Evolutionary conservation across 2,329 filamentous ascomycete species (phyloP), one percentile per base, ranked within the genome.

Genomic region (Epichloe festucae): DNA sequence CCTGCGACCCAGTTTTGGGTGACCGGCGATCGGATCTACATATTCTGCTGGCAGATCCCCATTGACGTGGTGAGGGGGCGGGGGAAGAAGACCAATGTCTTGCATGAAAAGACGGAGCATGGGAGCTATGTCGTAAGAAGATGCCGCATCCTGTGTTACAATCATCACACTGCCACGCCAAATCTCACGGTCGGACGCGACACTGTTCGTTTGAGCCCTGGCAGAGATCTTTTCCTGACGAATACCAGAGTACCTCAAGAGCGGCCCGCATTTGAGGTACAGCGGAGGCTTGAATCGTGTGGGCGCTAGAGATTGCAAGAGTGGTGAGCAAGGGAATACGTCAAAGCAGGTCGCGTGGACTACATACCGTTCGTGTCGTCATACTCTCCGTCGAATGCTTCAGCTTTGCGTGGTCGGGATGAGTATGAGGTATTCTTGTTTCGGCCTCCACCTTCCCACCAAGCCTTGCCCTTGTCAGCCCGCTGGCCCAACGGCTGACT

Each of bases 161-260:
- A 98, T 95, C 88, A 98, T 89, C 52, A 97, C 77, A 54, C 82
- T 94, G 5, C 93, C 93, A 65, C 90, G 81, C 93, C 93, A 98
- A 19, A 91, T 82, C 60, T 95, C 88, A 49, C 81, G 78, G 43
- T 88, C 82, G 0, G 62, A 50, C 12, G 62, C 52, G 2, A 61
- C 57, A 56, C 51, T 57, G 12, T 57, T 53, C 21, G 56, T 61
- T 41, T 59, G 61, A 6, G 61, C 47, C 49, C 63, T 59, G 6
- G 55, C 62, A 0, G 70, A 61, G 46, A 70, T 62, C 60, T 73
- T 71, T 67, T 95, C 80, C 40, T 74, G 75, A 41, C 84, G 81
- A 42, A 95, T 81, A 19, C 94, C 93, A 51, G 85, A 91, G 65
- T 95, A 98, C 54, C 93, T 82, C 56, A 98, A 71, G 21, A 98